Base-by-base conservation (phyloP, 352 stramenopile genomes). In the Globisporangium carolinianum region DNA sequence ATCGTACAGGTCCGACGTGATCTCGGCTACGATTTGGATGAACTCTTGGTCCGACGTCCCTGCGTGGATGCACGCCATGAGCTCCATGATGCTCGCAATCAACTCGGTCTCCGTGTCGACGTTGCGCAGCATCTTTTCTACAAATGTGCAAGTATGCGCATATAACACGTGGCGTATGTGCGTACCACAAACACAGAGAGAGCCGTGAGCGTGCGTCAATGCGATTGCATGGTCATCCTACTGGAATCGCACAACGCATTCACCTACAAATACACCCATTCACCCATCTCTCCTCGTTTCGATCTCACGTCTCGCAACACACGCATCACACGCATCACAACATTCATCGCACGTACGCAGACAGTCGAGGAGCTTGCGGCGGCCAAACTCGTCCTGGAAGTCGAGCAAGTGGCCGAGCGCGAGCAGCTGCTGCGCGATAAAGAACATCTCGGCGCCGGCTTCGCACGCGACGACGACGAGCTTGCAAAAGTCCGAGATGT, bases 311-410 rank as follows among this genome's bases (percentile, higher is more conserved):
- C 24, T 3, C 24, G 24, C 24, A 32, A 32, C 24, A 24, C 18
- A 1, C 18, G 18, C 0, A n/a, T n/a, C 18, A 32, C 24, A 32
- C 24, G 24, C 3, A 32, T 32, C 24, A 32, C 24, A 32, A 32
- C 24, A 32, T 32, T 32, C 24, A 32, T 32, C 24, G 24, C 24
- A 66, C 77, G 59, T 68, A 88, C 81, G 76, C 49, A 91, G 53
- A 8, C 71, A 71, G 48, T 86, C 75, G 5, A 91, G 69, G n/a
- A 91, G 63, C 38, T 77, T 72, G 11, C 79, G 73, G n/a, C 79
- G 79, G 7, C 83, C 83, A 51, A 89, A 88, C 51, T 93, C 83
- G 54, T 93, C 83, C 52, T 90, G 80, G 54, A 86, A 89, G 61
- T 93, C 83, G 32, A 93, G 46, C 12, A 81, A 72, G 46, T 76